Percentiles rank a stretch among this genome's conserved stretches.
These are phyloP conservation scores for Acmispon strigosus DNA, from an alignment of 306 rosid genomes.

Conservation along the genomic window DNA sequence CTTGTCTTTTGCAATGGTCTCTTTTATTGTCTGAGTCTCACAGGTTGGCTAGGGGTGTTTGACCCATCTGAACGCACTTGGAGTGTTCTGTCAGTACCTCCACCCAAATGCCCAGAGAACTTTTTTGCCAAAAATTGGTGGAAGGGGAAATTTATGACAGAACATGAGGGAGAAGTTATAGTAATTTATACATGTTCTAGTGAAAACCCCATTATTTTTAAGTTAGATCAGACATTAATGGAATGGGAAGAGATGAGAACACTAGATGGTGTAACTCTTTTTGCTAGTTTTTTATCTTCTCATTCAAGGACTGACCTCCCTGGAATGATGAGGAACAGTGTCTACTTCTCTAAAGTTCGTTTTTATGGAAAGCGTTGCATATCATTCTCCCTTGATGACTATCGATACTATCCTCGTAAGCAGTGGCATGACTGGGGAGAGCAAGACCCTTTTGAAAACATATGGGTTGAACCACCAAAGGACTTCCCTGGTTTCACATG, in stretches of 20 bases:
- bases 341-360: constrained; percentile 81
- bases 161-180: constrained; percentile 59
- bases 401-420: constrained; percentile 78
- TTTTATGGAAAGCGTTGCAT: constrained; percentile 76
- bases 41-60: constrained; percentile 87
- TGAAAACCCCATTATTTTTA: constrained; percentile 70
- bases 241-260: constrained; percentile 70
- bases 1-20: constrained; percentile 71
- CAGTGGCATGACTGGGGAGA: constrained; percentile 88
- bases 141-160: constrained; percentile 85
- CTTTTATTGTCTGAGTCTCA: constrained; percentile 76
- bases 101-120: constrained; percentile 76
- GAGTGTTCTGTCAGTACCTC: constrained; percentile 78
- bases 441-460: constrained; percentile 70
- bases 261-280: constrained; percentile 60
- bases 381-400: constrained; percentile 60
- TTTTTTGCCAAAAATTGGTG: constrained; percentile 86
- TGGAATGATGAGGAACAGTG: constrained; percentile 61
- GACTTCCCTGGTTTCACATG: constrained; percentile 49
- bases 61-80: constrained; percentile 54
- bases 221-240: constrained; percentile 54
- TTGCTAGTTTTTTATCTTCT: constrained; percentile 73
- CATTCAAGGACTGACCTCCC: constrained; percentile 62
- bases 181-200: constrained; percentile 75
- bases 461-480: constrained; percentile 81